A percentile compares a stretch with the other conserved stretches of the same genome.
Conservation (phyloP, 345 rosid species). For the Firmiana major region DNA sequence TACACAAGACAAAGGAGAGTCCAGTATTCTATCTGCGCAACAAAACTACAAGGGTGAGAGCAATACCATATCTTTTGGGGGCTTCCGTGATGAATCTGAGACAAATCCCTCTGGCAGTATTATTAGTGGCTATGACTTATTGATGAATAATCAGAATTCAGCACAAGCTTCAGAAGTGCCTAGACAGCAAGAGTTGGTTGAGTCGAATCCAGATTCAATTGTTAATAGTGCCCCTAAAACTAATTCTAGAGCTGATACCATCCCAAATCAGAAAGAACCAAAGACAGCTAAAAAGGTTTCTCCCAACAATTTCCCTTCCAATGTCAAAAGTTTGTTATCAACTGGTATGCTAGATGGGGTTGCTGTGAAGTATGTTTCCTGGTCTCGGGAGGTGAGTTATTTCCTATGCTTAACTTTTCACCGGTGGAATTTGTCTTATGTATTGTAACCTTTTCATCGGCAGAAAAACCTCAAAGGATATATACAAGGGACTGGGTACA, state of each 20-base stretch:
- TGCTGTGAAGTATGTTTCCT: constrained; percentile 61
- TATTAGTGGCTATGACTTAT: constrained; percentile 34
- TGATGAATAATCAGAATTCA: constrained; percentile 30
- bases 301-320: constrained; percentile 59
- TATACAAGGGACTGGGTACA: constrained; percentile 52
- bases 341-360: constrained; percentile 73
- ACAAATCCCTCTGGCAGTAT: constrained; percentile 34
- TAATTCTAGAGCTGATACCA: constrained; percentile 24
- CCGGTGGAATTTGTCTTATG: background rate
- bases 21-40: constrained; percentile 34
- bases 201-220: constrained; percentile 23
- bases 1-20: constrained; percentile 36
- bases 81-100: constrained; percentile 39
- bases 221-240: constrained; percentile 23
- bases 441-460: constrained; percentile 1
- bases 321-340: constrained; percentile 62
- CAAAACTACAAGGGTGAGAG: constrained; percentile 38
- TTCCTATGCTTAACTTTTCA: background rate
- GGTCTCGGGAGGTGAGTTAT: constrained; percentile 58
- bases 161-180: constrained; percentile 33
- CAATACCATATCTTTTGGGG: constrained; percentile 41
- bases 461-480: constrained; percentile 49
- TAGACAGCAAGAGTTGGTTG: constrained; percentile 23
- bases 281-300: constrained; percentile 42
- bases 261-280: constrained; percentile 35